Conservation (phyloP, 1,284 basidiomycete genomes). For the Fomitopsis pinicola region DNA sequence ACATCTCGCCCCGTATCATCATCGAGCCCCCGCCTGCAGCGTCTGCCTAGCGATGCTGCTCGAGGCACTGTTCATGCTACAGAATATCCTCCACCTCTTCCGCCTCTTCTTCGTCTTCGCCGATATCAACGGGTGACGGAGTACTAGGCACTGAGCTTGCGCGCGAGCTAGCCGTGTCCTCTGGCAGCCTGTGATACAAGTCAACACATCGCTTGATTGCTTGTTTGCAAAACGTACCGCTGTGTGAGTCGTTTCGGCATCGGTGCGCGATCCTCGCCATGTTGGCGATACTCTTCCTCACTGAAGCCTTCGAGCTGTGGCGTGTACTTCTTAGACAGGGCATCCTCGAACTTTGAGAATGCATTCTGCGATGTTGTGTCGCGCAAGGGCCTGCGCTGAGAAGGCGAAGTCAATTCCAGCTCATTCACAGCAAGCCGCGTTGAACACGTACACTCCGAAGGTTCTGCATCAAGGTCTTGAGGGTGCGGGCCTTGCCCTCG, state of each 20-base stretch:
- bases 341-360: constrained; percentile 61
- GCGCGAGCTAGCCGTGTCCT: neutral
- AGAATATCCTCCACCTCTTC: constrained; percentile 1
- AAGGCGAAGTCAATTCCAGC: neutral
- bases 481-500: constrained; percentile 40
- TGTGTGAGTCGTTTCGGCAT: constrained; percentile 5
- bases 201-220: neutral
- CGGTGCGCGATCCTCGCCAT: constrained; percentile 29
- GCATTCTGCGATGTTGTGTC: constrained; percentile 72
- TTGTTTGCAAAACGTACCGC: neutral
- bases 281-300: constrained; percentile 64
- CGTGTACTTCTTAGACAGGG: constrained; percentile 54
- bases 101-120: constrained; percentile 1
- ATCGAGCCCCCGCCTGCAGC: no score
- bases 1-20: no score
- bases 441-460: constrained; percentile 50
- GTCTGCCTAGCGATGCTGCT: no score
- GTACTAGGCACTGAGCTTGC: neutral
- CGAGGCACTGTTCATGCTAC: neutral
- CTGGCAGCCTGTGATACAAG: neutral
- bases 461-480: constrained; percentile 57
- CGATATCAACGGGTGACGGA: neutral
- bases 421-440: neutral
- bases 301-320: constrained; percentile 59
- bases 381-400: constrained; percentile 67